Evolutionary conservation across 2,329 filamentous ascomycete species (phyloP).

Genomic region (Aspergillaceae sp.): DNA sequence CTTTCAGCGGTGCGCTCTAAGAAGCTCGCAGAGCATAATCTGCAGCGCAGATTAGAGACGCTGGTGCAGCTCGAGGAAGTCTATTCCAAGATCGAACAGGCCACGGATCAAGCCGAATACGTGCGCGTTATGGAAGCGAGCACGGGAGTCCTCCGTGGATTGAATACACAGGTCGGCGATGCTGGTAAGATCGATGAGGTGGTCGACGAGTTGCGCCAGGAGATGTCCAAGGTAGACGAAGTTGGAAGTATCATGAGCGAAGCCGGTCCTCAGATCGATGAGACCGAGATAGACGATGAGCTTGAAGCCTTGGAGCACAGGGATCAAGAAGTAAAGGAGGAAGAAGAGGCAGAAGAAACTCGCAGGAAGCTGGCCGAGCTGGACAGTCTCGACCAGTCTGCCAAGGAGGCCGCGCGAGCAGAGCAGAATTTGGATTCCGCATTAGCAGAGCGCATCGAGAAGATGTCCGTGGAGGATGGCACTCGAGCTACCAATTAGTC

Average conservation of each 20-base stretch:
- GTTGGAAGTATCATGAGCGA: conserved; percentile 69
- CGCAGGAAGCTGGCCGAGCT: conserved; percentile 43
- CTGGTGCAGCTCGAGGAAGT: conserved; percentile 76
- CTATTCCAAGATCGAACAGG: conserved; percentile 74
- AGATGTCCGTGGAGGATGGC: conserved; percentile 34
- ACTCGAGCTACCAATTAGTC: conserved; percentile 2
- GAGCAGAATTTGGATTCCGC: conserved; percentile 22
- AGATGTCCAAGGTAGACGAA: conserved; percentile 77
- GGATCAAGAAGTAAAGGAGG: conserved; percentile 40
- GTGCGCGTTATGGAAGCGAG: conserved; percentile 75
- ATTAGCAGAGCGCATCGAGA: conserved; percentile 31
- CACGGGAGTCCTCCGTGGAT: conserved; percentile 58
- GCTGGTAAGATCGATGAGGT: conserved; percentile 66
- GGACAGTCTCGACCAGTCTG: conserved; percentile 34
- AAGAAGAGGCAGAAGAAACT: conserved; percentile 44
- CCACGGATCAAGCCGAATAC: conserved; percentile 73
- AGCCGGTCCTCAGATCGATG: conserved; percentile 54
- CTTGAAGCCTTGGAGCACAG: conserved; percentile 64
- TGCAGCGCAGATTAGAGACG: conserved; percentile 63
- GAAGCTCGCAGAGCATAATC: conserved; percentile 67
- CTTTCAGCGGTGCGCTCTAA: conserved; percentile 72
- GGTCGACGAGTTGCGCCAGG: conserved; percentile 64
- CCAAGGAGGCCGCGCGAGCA: conserved; percentile 30
- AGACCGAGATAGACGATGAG: conserved; percentile 79
- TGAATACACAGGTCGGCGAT: conserved; percentile 73